These are phyloP conservation scores for Calonectria henricotiae DNA, from an alignment of 2,329 filamentous ascomycete species.

Conservation along the genomic window DNA sequence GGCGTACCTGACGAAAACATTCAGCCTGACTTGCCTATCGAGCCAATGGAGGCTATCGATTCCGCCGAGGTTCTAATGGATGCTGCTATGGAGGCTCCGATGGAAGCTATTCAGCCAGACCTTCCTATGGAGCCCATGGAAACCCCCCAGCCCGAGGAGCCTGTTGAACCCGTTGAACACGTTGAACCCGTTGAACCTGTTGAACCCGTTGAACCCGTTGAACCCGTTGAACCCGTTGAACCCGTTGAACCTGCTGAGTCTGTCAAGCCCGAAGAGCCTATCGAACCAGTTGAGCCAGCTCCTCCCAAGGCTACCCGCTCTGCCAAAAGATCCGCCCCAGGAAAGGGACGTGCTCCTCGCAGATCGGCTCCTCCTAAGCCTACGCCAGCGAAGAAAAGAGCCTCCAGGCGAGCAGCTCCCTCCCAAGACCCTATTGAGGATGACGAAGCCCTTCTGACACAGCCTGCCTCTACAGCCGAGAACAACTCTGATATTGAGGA, in stretches of 20 bases:
- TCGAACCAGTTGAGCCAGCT: constrained; percentile 46
- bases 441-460: constrained; percentile 37
- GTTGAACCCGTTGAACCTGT: constrained; percentile 20
- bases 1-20: constrained; percentile 47
- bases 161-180: constrained; percentile 29
- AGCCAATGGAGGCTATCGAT: constrained; percentile 54
- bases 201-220: constrained; percentile 35
- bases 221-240: constrained; percentile 18
- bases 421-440: constrained; percentile 57
- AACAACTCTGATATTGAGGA: constrained; percentile 52
- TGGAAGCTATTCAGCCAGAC: constrained; percentile 47
- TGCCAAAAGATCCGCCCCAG: constrained; percentile 51
- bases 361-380: constrained; percentile 49
- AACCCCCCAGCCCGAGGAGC: constrained; percentile 31
- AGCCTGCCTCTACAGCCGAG: constrained; percentile 37
- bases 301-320: constrained; percentile 50
- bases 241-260: constrained; percentile 31
- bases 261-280: constrained; percentile 36
- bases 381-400: constrained; percentile 46
- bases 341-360: constrained; percentile 46
- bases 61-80: constrained; percentile 31
- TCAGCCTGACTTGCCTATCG: constrained; percentile 49
- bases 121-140: constrained; percentile 37
- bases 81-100: constrained; percentile 24
- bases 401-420: constrained; percentile 47